Percentiles rank a stretch among this genome's conserved stretches.
These are phyloP conservation scores for Ceratocystis lukuohia DNA, from an alignment of 2,329 filamentous ascomycete genomes.

Conservation along the genomic window DNA sequence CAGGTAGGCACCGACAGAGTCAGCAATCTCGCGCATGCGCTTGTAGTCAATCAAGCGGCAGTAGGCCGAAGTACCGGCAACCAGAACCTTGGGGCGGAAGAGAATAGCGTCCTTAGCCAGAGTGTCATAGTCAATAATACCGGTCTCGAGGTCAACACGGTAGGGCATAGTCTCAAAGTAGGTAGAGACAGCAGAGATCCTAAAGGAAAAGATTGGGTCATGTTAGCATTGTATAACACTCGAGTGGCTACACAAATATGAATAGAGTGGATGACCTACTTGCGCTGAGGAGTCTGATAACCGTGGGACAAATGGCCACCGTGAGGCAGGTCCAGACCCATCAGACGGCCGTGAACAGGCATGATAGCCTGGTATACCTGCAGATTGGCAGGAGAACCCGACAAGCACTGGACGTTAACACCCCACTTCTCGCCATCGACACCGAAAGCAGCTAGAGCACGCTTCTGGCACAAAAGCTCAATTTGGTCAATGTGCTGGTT, in stretches of 20 bases:
- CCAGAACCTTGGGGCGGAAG: slow-evolving; percentile 90
- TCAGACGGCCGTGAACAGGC: slow-evolving; percentile 86
- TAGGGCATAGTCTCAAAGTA: slow-evolving; percentile 99
- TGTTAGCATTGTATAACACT: neutral
- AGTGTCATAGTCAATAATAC: slow-evolving; percentile 91
- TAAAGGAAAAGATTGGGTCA: slow-evolving; percentile 23
- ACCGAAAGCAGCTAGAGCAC: slow-evolving; percentile 84
- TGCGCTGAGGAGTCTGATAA: slow-evolving; percentile 90
- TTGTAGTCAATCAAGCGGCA: slow-evolving; percentile 94
- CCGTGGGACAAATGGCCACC: slow-evolving; percentile 92
- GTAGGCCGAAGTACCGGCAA: slow-evolving; percentile 95
- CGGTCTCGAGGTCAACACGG: slow-evolving; percentile 75
- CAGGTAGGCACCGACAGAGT: slow-evolving; percentile 85
- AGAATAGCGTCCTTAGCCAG: slow-evolving; percentile 81
- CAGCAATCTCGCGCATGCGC: slow-evolving; percentile 90
- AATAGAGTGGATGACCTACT: slow-evolving; percentile 38
- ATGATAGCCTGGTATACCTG: slow-evolving; percentile 98
- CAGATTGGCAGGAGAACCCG: slow-evolving; percentile 87
- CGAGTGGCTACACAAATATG: too few relatives aligned
- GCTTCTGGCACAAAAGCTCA: slow-evolving; percentile 86
- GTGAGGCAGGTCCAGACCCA: slow-evolving; percentile 91
- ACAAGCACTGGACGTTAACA: slow-evolving; percentile 93
- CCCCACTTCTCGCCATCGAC: slow-evolving; percentile 84
- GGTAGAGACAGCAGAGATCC: slow-evolving; percentile 91
- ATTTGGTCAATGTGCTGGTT: slow-evolving; percentile 98